Conservation (phyloP, 148 eudicot genomes). For the Silene conica region DNA sequence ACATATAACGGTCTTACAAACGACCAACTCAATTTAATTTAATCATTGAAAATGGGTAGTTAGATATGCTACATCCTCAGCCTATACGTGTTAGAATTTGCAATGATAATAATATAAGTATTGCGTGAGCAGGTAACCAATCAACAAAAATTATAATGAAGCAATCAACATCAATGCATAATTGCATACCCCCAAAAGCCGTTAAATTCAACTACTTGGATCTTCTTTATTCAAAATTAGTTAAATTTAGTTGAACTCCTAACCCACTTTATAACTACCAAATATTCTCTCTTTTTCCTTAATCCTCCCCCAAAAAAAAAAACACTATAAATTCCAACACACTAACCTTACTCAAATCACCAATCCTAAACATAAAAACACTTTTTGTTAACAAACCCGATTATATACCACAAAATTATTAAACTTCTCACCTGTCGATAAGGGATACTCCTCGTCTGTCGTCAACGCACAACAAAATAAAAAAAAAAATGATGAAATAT, state of each 20-base stretch:
- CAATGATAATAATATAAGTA: too few species aligned
- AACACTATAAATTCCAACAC: constrained; percentile 32
- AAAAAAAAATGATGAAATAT: constrained; percentile 4
- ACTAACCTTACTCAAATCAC: constrained; percentile 14
- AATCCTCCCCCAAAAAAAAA: neutral
- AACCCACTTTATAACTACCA: constrained; percentile 49
- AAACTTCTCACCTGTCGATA: neutral
- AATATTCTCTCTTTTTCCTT: constrained; percentile 10
- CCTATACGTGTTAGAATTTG: neutral
- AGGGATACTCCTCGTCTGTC: too few species aligned
- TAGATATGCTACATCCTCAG: too few species aligned
- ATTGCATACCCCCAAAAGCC: constrained; percentile 18
- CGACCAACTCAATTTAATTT: too few species aligned
- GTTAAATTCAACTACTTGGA: constrained; percentile 24
- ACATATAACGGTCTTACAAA: too few species aligned
- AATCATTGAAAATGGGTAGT: too few species aligned
- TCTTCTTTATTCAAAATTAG: constrained; percentile 25
- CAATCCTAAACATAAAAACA: constrained; percentile 18
- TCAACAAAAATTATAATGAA: neutral
- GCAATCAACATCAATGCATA: constrained; percentile 1
- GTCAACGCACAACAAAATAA: too few species aligned
- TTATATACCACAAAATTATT: neutral
- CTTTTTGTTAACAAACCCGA: neutral
- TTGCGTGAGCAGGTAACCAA: neutral
- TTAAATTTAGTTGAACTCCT: constrained; percentile 54